phyloP scores from a whole-genome alignment of 257 asterid genomes.

The Coffea canephora region DNA sequence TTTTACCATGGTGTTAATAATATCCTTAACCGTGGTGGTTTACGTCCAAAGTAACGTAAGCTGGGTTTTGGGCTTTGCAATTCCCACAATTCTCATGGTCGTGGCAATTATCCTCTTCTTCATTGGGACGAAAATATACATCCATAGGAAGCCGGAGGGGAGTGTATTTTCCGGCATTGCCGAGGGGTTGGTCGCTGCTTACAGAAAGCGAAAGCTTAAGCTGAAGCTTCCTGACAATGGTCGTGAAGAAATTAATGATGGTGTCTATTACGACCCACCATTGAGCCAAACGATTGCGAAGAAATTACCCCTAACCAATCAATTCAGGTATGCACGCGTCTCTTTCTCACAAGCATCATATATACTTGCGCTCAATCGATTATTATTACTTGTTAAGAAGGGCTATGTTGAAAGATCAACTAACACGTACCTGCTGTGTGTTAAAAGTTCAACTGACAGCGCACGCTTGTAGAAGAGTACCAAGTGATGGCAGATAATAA shows the following conservation, averaged over 20 bases:
- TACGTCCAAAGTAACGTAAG: constrained; percentile 74
- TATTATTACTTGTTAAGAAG: neutral
- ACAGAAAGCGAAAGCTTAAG: constrained; percentile 48
- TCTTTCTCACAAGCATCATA: neutral
- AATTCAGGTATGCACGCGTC: constrained; percentile 39
- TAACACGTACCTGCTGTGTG: neutral
- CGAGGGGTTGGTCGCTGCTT: constrained; percentile 49
- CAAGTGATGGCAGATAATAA: neutral
- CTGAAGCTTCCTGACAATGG: constrained; percentile 30
- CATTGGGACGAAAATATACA: constrained; percentile 49
- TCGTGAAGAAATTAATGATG: neutral
- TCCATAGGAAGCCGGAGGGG: constrained; percentile 69
- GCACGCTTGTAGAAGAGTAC: neutral
- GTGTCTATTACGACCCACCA: constrained; percentile 54
- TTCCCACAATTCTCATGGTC: constrained; percentile 63
- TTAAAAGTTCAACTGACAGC: neutral
- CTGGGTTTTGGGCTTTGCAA: constrained; percentile 65
- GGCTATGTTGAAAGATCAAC: neutral
- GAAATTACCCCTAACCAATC: constrained; percentile 48
- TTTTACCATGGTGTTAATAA: constrained; percentile 56
- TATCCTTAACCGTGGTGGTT: constrained; percentile 61
- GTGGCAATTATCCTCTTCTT: constrained; percentile 49
- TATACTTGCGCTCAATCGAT: neutral
- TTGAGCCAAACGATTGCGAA: constrained; percentile 20
- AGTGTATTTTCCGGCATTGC: constrained; percentile 60